A percentile compares a stretch with the other conserved stretches of the same genome.
Conservation (phyloP, 1,284 basidiomycete genomes). For the Cryptococcus wingfieldii region DNA sequence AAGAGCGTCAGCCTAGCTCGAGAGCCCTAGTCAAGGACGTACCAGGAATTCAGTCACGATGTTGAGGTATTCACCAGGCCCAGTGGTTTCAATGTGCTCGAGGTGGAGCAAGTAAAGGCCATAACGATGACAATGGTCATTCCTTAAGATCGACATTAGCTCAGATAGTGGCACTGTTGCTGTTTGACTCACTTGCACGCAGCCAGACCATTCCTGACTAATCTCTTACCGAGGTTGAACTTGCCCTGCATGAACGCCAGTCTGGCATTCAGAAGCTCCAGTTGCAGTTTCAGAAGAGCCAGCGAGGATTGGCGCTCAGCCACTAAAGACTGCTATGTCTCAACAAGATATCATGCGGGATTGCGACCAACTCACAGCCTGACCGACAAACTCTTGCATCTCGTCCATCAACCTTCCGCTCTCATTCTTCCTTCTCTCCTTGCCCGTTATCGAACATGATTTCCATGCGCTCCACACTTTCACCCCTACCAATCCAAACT, state of each 20-base stretch:
- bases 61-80: conserved; percentile 20
- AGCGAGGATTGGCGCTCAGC: conserved; percentile 21
- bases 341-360: not conserved
- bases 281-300: conserved; percentile 13
- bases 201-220: conserved; percentile 24
- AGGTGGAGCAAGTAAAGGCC: conserved; percentile 26
- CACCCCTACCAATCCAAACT: conserved; percentile 30
- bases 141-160: conserved; percentile 4
- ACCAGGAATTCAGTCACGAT: conserved; percentile 25
- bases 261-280: conserved; percentile 26
- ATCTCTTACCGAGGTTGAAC: conserved; percentile 19
- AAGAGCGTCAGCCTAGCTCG: conserved; percentile 1
- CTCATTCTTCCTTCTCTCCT: conserved; percentile 10
- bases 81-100: conserved; percentile 14
- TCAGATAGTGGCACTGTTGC: not conserved
- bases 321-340: conserved; percentile 13
- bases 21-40: conserved; percentile 1
- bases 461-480: conserved; percentile 17
- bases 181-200: conserved; percentile 13
- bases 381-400: conserved; percentile 19
- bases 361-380: conserved; percentile 14
- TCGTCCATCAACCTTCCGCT: conserved; percentile 17
- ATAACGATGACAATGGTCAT: conserved; percentile 26
- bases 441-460: conserved; percentile 4
- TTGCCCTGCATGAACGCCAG: conserved; percentile 26